Conservation (phyloP, 139 green algal species). For the Chlorella vulgaris region DNA sequence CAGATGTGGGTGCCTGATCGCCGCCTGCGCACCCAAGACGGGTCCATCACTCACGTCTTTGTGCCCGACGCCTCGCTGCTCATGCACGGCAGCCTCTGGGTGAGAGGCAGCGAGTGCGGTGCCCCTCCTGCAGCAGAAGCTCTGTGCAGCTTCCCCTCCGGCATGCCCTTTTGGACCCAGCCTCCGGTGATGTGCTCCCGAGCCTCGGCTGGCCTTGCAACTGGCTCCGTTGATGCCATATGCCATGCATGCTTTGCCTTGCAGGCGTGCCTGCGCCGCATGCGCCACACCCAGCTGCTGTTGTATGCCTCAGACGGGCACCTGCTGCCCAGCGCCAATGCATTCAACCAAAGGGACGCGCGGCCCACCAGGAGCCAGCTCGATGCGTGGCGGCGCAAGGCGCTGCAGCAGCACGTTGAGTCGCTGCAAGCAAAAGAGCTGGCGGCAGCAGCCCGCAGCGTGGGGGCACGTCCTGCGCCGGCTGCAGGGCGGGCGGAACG, state of each 20-base stretch:
- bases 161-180: neutral
- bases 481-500: neutral
- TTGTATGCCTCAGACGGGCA: neutral
- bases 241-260: too few species aligned
- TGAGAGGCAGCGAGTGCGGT: too few species aligned
- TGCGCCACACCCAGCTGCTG: conserved; percentile 14
- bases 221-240: neutral
- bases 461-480: neutral
- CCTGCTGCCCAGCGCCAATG: neutral
- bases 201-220: neutral
- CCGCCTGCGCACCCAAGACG: neutral
- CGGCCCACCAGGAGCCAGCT: neutral
- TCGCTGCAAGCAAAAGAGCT: neutral
- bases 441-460: neutral
- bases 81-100: neutral
- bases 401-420: neutral
- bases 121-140: too few species aligned
- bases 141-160: too few species aligned
- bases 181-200: too few species aligned
- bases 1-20: neutral
- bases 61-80: neutral
- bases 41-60: neutral
- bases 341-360: neutral
- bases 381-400: neutral
- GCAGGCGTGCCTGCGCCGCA: conserved; percentile 22